phyloP scores from a whole-genome alignment of 2,329 filamentous ascomycete species.

The Lasiodiplodia sp. region DNA sequence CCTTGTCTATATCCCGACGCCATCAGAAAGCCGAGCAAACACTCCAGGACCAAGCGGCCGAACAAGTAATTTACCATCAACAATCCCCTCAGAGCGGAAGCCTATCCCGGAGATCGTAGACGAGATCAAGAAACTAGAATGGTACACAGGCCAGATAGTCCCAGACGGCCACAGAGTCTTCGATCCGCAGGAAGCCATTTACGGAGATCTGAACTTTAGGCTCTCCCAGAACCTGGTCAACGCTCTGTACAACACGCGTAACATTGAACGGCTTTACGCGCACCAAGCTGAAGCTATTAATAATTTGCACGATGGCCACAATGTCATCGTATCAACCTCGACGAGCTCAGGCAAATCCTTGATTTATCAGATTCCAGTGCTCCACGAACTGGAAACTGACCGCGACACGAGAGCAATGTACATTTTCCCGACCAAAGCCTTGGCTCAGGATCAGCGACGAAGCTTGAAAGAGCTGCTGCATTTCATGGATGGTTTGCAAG shows the following conservation, averaged over 20 bases:
- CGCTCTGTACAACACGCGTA: constrained; percentile 88
- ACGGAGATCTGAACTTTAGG: constrained; percentile 83
- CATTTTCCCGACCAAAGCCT: constrained; percentile 95
- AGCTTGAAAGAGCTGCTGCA: constrained; percentile 84
- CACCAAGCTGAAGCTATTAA: constrained; percentile 97
- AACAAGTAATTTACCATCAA: constrained; percentile 61
- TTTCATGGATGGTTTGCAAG: constrained; percentile 79
- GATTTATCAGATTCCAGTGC: constrained; percentile 95
- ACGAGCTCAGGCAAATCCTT: constrained; percentile 97
- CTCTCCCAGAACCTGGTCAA: constrained; percentile 95
- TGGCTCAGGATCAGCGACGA: constrained; percentile 91
- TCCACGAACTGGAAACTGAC: constrained; percentile 85
- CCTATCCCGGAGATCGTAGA: constrained; percentile 83
- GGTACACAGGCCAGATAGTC: constrained; percentile 93
- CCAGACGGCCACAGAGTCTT: constrained; percentile 92
- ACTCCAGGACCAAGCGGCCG: constrained; percentile 50
- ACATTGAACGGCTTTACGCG: constrained; percentile 84
- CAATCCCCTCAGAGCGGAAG: constrained; percentile 81
- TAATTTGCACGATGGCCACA: constrained; percentile 76
- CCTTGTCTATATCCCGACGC: constrained; percentile 68
- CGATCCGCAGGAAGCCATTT: constrained; percentile 80
- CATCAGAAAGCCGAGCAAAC: constrained; percentile 54
- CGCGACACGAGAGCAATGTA: constrained; percentile 85
- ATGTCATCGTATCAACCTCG: constrained; percentile 93
- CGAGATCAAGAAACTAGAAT: constrained; percentile 80